phyloP scores from a whole-genome alignment of 371 early-diverging fungal genomes.

The Rozella allomycis region DNA sequence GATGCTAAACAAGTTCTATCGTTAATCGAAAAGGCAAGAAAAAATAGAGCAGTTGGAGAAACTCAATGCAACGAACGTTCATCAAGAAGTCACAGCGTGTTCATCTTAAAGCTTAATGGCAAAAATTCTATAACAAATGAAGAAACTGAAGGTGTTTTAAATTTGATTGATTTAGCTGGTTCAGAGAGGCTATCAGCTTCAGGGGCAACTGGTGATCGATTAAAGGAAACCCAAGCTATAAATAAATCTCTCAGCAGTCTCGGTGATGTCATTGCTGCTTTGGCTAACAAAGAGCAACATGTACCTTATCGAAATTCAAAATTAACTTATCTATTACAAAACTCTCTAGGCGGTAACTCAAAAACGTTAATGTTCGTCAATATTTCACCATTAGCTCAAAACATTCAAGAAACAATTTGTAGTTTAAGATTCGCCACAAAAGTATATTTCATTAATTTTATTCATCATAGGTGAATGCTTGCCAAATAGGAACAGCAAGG shows the following conservation, averaged over 20 bases:
- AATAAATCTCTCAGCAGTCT: conserved; percentile 82
- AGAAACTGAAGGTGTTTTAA: conserved; percentile 45
- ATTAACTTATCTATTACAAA: conserved; percentile 61
- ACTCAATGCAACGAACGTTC: conserved; percentile 88
- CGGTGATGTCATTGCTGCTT: conserved; percentile 81
- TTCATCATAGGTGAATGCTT: too few species aligned
- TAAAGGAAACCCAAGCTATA: conserved; percentile 90
- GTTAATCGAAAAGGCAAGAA: conserved; percentile 46
- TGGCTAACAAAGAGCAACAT: conserved; percentile 62
- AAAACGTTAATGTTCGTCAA: conserved; percentile 98
- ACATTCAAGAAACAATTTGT: conserved; percentile 68
- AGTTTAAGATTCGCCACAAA: conserved; percentile 90
- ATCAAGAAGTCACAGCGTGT: conserved; percentile 84
- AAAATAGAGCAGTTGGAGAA: conserved; percentile 65
- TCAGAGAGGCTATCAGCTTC: conserved; percentile 84
- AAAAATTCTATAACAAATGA: conserved; percentile 46
- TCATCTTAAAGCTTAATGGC: conserved; percentile 55
- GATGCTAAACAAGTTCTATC: conserved; percentile 43
- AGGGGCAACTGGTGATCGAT: conserved; percentile 68
- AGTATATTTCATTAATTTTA: too few species aligned
- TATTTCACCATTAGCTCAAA: conserved; percentile 48
- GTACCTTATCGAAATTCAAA: conserved; percentile 95
- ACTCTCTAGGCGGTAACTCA: conserved; percentile 73
- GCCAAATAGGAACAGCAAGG: conserved; percentile 2
- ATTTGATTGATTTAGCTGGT: conserved; percentile 97